Conservation (phyloP, 2,329 filamentous ascomycete genomes). For the Trichoderma atroviride region DNA sequence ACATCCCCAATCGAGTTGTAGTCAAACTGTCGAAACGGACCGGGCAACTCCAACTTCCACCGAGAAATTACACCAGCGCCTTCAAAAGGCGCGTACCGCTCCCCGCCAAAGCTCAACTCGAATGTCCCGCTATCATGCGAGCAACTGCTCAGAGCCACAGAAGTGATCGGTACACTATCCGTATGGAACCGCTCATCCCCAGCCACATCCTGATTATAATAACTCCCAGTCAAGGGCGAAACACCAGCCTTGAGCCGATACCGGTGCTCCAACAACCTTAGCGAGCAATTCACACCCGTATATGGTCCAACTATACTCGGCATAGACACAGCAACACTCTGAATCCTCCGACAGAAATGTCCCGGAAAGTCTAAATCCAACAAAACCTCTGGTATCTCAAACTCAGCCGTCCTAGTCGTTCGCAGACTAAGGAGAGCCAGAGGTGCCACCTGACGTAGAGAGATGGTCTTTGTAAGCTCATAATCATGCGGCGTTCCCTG, state of each 20-base stretch:
- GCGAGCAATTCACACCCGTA: background rate
- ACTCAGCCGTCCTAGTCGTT: background rate
- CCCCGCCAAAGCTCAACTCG: conserved; percentile 37
- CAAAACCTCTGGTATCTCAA: background rate
- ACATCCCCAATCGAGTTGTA: conserved; percentile 41
- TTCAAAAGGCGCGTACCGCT: conserved; percentile 44
- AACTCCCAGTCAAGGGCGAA: no score
- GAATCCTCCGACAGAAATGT: conserved; percentile 42
- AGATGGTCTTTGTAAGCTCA: conserved; percentile 26
- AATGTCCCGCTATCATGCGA: conserved; percentile 40
- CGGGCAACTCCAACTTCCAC: conserved; percentile 40
- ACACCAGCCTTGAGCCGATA: background rate
- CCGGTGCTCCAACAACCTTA: background rate
- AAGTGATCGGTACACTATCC: background rate
- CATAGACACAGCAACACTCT: conserved; percentile 37
- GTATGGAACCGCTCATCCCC: background rate
- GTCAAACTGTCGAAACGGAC: conserved; percentile 36
- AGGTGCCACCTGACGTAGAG: conserved; percentile 23
- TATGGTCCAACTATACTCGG: conserved; percentile 30
- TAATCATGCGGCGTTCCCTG: conserved; percentile 24
- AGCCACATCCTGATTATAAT: background rate
- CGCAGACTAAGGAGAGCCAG: conserved; percentile 23
- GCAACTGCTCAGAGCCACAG: conserved; percentile 8
- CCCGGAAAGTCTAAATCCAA: conserved; percentile 41
- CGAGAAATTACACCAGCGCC: conserved; percentile 39